phyloP scores from a whole-genome alignment of 192 early-diverging fungal species.

The Endogone sp. region DNA sequence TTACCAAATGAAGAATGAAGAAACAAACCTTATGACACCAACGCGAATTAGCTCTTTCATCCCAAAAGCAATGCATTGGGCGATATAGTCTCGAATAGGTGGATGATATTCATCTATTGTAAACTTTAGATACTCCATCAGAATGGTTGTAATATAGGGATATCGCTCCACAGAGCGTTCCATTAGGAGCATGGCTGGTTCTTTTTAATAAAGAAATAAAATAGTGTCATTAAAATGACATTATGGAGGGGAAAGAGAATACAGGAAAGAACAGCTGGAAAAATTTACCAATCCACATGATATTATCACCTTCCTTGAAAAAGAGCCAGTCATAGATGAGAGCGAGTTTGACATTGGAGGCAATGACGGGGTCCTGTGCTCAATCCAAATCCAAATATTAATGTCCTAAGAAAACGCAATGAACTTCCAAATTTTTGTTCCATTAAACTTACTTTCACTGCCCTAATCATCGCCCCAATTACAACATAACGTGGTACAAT shows the following conservation, averaged over 20 bases:
- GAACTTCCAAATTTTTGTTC: neutral
- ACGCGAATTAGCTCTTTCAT: slow-evolving; percentile 58
- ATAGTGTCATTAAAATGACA: neutral
- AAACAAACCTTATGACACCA: slow-evolving; percentile 59
- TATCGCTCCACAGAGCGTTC: slow-evolving; percentile 60
- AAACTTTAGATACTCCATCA: slow-evolving; percentile 67
- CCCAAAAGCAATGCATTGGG: slow-evolving; percentile 41
- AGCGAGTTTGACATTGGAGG: slow-evolving; percentile 67
- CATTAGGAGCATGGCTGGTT: slow-evolving; percentile 75
- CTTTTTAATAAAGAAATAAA: slow-evolving; percentile 21
- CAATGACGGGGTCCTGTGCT: slow-evolving; percentile 52
- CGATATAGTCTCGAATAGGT: slow-evolving; percentile 40
- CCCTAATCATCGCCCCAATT: slow-evolving; percentile 54
- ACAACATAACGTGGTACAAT: slow-evolving; percentile 73
- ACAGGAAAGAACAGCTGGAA: neutral
- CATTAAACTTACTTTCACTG: slow-evolving; percentile 37
- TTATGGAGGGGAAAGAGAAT: neutral
- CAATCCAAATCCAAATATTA: too few species aligned
- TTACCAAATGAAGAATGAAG: too few species aligned
- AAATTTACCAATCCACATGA: slow-evolving; percentile 62
- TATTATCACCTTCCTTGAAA: slow-evolving; percentile 61
- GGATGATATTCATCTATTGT: slow-evolving; percentile 57
- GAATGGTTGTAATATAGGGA: slow-evolving; percentile 58
- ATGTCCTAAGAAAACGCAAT: too few species aligned
- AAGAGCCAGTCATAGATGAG: slow-evolving; percentile 80